Evolutionary conservation across 331 rosid genomes (phyloP).

Genomic region (Rosa hybrid): DNA sequence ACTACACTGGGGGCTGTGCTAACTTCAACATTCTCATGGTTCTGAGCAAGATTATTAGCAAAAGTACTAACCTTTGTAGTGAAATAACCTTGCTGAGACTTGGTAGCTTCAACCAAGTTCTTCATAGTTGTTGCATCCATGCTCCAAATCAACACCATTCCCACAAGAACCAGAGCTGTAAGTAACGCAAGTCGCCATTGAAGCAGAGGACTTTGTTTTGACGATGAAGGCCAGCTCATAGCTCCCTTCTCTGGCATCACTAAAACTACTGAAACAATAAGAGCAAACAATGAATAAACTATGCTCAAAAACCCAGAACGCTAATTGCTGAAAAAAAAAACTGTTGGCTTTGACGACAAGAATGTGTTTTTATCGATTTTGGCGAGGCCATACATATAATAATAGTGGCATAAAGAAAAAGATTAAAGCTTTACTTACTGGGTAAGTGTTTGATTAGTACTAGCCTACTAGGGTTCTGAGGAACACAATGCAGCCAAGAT

Average conservation of each 20-base stretch:
- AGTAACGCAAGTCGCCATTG: slow-evolving; percentile 69
- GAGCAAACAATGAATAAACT: neutral
- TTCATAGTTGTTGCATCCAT: slow-evolving; percentile 55
- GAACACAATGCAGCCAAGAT: slow-evolving; percentile 7
- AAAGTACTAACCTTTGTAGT: slow-evolving; percentile 33
- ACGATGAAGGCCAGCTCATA: slow-evolving; percentile 32
- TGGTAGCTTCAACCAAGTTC: slow-evolving; percentile 53
- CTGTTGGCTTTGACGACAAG: slow-evolving; percentile 22
- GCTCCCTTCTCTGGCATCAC: slow-evolving; percentile 64
- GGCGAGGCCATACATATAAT: neutral
- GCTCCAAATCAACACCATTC: slow-evolving; percentile 69
- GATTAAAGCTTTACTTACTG: neutral
- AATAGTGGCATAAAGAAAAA: neutral
- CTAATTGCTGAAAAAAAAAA: neutral
- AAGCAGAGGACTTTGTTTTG: slow-evolving; percentile 42
- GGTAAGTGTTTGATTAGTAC: neutral
- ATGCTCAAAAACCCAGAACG: slow-evolving; percentile 3
- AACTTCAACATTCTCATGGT: slow-evolving; percentile 25
- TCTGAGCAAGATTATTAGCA: slow-evolving; percentile 33
- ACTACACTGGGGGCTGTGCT: slow-evolving; percentile 14
- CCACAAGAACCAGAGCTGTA: slow-evolving; percentile 51
- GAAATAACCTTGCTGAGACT: slow-evolving; percentile 44
- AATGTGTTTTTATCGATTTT: slow-evolving; percentile 11
- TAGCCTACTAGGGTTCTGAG: neutral
- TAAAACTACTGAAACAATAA: slow-evolving; percentile 18